Conservation (phyloP, 257 asterid genomes). For the Nemophila menziesii region DNA sequence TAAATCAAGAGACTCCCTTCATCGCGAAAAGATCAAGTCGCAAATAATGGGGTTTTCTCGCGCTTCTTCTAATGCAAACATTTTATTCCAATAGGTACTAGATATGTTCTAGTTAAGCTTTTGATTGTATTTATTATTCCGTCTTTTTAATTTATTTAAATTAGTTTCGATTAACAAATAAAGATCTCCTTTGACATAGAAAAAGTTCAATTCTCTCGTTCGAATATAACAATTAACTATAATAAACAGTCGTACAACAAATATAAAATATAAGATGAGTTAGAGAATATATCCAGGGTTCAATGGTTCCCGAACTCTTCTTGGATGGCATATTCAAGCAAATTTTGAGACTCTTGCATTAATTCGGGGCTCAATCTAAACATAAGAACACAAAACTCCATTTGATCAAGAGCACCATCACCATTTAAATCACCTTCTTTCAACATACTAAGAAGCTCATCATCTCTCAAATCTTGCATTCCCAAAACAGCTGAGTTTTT, state of each 20-base stretch:
- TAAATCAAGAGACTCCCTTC: constrained; percentile 35
- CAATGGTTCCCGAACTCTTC: constrained; percentile 20
- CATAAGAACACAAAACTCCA: constrained; percentile 85
- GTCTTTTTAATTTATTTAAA: no score
- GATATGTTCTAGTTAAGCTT: no score
- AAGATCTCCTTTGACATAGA: no score
- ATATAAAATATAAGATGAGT: no score
- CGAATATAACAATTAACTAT: no score
- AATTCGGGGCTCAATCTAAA: constrained; percentile 73
- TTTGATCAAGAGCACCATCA: constrained; percentile 58
- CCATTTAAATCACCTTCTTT: constrained; percentile 58
- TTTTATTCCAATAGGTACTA: constrained; percentile 33
- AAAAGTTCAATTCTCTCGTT: no score
- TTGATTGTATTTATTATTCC: no score
- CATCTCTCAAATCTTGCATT: constrained; percentile 53
- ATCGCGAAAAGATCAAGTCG: constrained; percentile 46
- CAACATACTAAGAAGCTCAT: constrained; percentile 54
- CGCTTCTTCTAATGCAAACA: constrained; percentile 57
- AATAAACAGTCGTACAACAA: no score
- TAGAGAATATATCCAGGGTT: no score
- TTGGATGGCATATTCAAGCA: constrained; percentile 42
- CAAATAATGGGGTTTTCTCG: constrained; percentile 62
- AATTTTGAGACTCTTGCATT: constrained; percentile 45
- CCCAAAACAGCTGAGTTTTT: constrained; percentile 55
- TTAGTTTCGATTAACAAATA: no score